Conservation (phyloP, 164 flowering plant genomes). For the Warburgia ugandensis region DNA sequence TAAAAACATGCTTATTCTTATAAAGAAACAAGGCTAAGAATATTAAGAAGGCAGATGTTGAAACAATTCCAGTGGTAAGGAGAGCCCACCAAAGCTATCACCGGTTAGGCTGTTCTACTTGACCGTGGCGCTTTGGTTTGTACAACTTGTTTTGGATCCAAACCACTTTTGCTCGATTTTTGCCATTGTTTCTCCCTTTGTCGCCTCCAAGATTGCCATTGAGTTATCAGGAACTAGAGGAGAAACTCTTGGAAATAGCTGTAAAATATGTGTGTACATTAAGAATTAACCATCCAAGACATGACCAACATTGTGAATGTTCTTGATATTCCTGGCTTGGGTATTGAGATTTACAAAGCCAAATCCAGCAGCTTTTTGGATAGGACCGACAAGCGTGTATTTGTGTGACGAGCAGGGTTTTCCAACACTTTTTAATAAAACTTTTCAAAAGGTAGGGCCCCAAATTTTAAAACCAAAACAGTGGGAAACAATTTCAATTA, state of each 20-base stretch:
- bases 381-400: too few species aligned
- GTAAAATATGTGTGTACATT: too few species aligned
- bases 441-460: too few species aligned
- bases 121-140: background rate
- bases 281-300: too few species aligned
- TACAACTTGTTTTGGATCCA: conserved; percentile 1
- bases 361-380: too few species aligned
- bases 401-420: too few species aligned
- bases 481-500: too few species aligned
- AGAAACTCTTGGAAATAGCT: conserved; percentile 23
- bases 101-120: conserved; percentile 6
- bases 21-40: background rate
- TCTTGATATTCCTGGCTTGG: too few species aligned
- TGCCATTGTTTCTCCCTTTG: conserved; percentile 12
- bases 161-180: conserved; percentile 8
- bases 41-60: background rate
- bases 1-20: background rate
- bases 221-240: conserved; percentile 19
- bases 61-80: conserved; percentile 2
- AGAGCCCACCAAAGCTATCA: conserved; percentile 10
- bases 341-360: too few species aligned
- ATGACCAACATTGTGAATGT: too few species aligned
- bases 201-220: conserved; percentile 12
- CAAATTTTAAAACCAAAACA: too few species aligned
- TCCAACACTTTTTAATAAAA: too few species aligned